Conservation (phyloP, 2,329 filamentous ascomycete species). For the Stemphylium lycopersici region DNA sequence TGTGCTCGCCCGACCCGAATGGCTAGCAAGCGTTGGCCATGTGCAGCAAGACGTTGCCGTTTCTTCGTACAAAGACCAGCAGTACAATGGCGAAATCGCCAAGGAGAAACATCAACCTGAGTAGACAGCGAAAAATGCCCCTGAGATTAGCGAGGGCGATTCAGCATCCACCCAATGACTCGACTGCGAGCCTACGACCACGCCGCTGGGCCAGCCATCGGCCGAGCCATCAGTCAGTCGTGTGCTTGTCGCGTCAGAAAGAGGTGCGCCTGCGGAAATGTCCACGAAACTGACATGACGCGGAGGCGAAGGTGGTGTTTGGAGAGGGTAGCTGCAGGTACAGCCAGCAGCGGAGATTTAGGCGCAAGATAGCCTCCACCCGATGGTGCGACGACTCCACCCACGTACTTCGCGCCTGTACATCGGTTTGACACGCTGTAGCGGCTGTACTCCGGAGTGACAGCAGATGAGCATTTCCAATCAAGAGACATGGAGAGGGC, state of each 20-base stretch:
- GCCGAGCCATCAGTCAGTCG: not conserved
- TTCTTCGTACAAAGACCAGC: no score
- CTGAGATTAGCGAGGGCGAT: constrained; percentile 14
- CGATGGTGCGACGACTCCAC: constrained; percentile 14
- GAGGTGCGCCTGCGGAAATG: not conserved
- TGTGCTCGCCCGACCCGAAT: no score
- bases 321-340: constrained; percentile 1
- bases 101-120: no score
- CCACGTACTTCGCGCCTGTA: not conserved
- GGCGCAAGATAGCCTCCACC: not conserved
- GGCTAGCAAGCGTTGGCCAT: no score
- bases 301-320: not conserved
- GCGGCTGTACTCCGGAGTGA: constrained; percentile 4
- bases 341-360: not conserved
- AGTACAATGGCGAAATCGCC: no score
- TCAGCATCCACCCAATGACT: not conserved
- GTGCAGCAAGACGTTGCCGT: no score
- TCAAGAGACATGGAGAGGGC: not conserved
- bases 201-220: not conserved
- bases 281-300: not conserved
- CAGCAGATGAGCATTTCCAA: not conserved
- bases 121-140: not conserved
- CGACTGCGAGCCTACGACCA: constrained; percentile 1
- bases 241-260: not conserved
- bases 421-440: not conserved